Percentiles rank a stretch among this genome's conserved stretches.
Conservation (phyloP, 2,329 filamentous ascomycete species). For the Dothideomycetes sp. region DNA sequence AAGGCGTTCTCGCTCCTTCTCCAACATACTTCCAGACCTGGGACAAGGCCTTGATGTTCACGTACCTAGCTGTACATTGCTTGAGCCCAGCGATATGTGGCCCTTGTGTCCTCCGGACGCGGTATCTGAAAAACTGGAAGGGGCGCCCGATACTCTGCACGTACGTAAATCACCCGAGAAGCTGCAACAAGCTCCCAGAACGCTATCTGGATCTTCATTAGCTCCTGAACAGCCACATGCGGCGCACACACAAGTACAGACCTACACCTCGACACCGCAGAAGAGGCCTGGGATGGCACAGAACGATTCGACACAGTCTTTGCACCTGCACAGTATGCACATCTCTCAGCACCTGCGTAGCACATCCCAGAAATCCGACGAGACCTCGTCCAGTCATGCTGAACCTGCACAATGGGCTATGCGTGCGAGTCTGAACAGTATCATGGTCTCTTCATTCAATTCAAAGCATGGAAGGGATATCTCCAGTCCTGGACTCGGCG, state of each 20-base stretch:
- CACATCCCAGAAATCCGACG: conserved; percentile 30
- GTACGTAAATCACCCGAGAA: too few species aligned
- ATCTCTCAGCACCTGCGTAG: conserved; percentile 38
- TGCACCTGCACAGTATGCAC: conserved; percentile 36
- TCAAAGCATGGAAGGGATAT: conserved; percentile 10
- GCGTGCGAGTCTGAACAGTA: conserved; percentile 18
- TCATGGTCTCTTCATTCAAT: conserved; percentile 16
- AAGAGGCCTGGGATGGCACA: too few species aligned
- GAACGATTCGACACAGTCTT: conserved; percentile 11
- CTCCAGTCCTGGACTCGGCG: conserved; percentile 26
- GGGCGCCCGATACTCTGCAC: too few species aligned
- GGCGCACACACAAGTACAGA: too few species aligned
- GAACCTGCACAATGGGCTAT: too few species aligned
- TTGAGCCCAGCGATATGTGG: conserved; percentile 1
- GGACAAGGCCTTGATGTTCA: neutral
- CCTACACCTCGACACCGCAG: too few species aligned
- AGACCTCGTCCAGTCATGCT: neutral
- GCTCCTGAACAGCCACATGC: too few species aligned
- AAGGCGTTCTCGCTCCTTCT: conserved; percentile 4
- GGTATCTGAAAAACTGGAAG: too few species aligned
- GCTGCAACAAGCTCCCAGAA: too few species aligned
- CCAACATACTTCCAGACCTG: neutral
- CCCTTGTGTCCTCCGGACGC: neutral
- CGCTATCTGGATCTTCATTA: too few species aligned
- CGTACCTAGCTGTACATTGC: conserved; percentile 4